Base-by-base conservation (phyloP, 2,329 filamentous ascomycete genomes). In the Apiospora arundinis region DNA sequence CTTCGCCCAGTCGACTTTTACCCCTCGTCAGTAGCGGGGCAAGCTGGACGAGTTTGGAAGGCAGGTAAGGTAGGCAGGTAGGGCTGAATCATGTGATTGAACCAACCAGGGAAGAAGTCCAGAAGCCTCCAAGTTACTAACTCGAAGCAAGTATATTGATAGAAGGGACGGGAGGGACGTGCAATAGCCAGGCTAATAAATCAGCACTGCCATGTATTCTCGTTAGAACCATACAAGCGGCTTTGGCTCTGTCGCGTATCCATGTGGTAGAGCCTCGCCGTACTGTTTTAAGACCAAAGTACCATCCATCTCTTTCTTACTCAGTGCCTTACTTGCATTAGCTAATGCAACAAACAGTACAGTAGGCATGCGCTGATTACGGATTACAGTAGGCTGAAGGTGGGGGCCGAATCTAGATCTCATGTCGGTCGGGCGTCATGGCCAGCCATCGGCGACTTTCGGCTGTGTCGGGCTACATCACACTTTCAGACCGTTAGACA, bases 11-110 rank as follows among this genome's bases (percentile, higher is more conserved):
- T n/a, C n/a, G n/a, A n/a, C n/a, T n/a, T n/a, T 63, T 37, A 63
- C 28, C 56, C 56, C 56, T 63, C 56, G 56, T 63, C 32, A 28
- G 18, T 40, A 63, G 56, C 56, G 56, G 56, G 56, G 28, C 28
- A 63, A 63, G 32, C 56, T 63, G 56, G 28, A 14, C 16, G 28
- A 21, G 16, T 60, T 60, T 60, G 49, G 25, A 6, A 56, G 25
- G 25, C 49, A 56, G 49, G 46, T n/a, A 23, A 49, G 46, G 12
- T 7, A 7, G n/a, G 45, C 4, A 56, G 71, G 71, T 77, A 77
- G 74, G 74, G 75, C 75, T 74, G 74, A 74, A 73, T 77, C 75
- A 77, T 76, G 75, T 77, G 75, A 77, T 63, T 60, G 21, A 37
- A 16, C 66, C 23, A 32, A 12, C 18, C 12, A 45, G 42, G 4